A percentile compares a stretch with the other conserved stretches of the same genome.
These are phyloP conservation scores for Verticillium isaacii DNA, from an alignment of 2,329 filamentous ascomycete species.

Conservation along the genomic window DNA sequence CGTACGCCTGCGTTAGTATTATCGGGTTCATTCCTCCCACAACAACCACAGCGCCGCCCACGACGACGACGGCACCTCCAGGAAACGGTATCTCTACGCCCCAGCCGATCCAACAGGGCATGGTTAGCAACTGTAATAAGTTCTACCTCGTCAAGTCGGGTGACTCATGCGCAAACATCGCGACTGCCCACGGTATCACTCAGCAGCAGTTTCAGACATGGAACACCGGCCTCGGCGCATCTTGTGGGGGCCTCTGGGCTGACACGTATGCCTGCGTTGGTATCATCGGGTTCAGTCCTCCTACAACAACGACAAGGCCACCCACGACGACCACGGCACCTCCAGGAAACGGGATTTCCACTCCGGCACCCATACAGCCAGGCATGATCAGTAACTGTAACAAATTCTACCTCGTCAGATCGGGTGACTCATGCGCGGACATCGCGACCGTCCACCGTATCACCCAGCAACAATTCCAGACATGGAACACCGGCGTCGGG, in stretches of 20 bases:
- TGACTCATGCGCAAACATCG: constrained; percentile 19
- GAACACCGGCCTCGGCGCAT: constrained; percentile 12
- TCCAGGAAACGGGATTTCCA: neutral
- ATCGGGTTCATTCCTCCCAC: neutral
- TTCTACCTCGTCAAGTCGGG: constrained; percentile 16
- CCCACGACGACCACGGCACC: neutral
- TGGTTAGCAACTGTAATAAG: constrained; percentile 11
- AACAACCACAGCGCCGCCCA: too few species aligned
- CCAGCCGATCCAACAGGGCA: constrained; percentile 6
- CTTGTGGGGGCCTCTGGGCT: constrained; percentile 11
- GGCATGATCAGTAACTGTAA: constrained; percentile 11
- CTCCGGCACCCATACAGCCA: constrained; percentile 7
- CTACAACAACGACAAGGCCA: too few species aligned
- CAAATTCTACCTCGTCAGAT: constrained; percentile 17
- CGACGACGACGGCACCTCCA: neutral
- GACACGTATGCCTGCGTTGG: constrained; percentile 10
- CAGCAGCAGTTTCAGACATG: constrained; percentile 15
- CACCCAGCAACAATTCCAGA: constrained; percentile 14
- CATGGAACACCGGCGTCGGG: constrained; percentile 15
- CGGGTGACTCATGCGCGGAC: constrained; percentile 15
- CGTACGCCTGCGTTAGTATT: neutral
- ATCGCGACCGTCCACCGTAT: constrained; percentile 18
- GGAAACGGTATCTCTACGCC: constrained; percentile 5
- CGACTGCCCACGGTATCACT: constrained; percentile 13
- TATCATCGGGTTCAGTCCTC: constrained; percentile 2